A percentile compares a stretch with the other conserved stretches of the same genome.
Evolutionary conservation across 345 rosid genomes (phyloP).

Genomic region (Physaria fendleri): DNA sequence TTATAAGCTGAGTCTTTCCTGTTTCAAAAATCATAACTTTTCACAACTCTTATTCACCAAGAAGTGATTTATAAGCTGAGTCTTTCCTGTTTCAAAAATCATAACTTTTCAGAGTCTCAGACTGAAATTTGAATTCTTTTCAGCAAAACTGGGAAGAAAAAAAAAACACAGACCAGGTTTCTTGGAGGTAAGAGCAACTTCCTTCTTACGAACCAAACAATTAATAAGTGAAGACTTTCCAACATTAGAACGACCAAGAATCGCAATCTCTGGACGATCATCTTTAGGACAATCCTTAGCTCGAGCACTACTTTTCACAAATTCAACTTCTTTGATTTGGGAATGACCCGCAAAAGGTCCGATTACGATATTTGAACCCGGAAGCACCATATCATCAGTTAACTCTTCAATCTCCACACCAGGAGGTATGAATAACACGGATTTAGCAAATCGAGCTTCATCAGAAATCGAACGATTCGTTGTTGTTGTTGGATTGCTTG

Average conservation of each 20-base stretch:
- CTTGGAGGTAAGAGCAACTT: constrained; percentile 95
- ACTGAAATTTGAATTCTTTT: background rate
- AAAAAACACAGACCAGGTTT: constrained; percentile 54
- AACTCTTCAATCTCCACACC: constrained; percentile 69
- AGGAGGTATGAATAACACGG: constrained; percentile 62
- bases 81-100: constrained; percentile 51
- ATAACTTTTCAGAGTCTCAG: background rate
- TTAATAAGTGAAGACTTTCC: constrained; percentile 95
- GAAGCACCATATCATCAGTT: constrained; percentile 62
- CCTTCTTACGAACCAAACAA: constrained; percentile 71
- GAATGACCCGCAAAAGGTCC: constrained; percentile 85
- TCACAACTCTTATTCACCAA: constrained; percentile 91
- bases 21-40: background rate
- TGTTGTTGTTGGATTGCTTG: constrained; percentile 15
- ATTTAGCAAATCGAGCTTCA: constrained; percentile 31
- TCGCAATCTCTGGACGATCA: constrained; percentile 78
- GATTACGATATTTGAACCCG: constrained; percentile 79
- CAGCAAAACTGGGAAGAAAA: background rate
- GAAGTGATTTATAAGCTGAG: constrained; percentile 92
- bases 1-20: constrained; percentile 96
- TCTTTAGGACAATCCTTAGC: constrained; percentile 88
- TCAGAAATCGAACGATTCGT: constrained; percentile 40
- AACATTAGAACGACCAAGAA: constrained; percentile 87
- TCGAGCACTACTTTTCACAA: constrained; percentile 78
- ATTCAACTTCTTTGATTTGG: constrained; percentile 81